Base-by-base conservation (phyloP, 2,329 filamentous ascomycete species). In the Calonectria ilicicola region DNA sequence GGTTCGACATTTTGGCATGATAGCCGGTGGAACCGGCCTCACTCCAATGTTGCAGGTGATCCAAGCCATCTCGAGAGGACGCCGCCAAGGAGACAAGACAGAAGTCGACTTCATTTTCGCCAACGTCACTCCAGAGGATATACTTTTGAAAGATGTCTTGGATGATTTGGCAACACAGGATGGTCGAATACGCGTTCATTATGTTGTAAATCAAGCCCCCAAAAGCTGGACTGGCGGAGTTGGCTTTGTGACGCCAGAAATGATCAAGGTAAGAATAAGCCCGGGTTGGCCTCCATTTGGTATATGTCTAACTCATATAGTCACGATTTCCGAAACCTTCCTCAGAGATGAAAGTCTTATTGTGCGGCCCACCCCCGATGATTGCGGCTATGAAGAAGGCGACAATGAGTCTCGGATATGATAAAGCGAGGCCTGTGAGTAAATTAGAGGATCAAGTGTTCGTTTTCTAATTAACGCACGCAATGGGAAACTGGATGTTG, bases 401-500 rank as follows among this genome's bases (percentile, higher is more conserved):
- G 5, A 93, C 95, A 62, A 94, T 96, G 86, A 89, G 90, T 74
- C 89, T 98, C 10, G 96, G 96, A 69, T 98, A 93, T 88, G 90
- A 94, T 81, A 98, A 98, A 90, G 94, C 96, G 44, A 91, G 92
- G 73, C 94, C 96, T 42, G 95, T 98, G 79, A 98, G 95, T 91
- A 98, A 98, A 91, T 91, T 98, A 67, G 94, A 96, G 82, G 96
- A 98, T 84, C 96, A 98, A 85, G 94, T 98, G 78, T 98, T 98
- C 87, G 95, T 94, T 82, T 98, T 98, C 86, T 86, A 83, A 60
- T 8, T 2, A 35, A 35, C 32, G 12, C 32, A 35, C 32, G 12
- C 32, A 35, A 35, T 35, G 2, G 6, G 32, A 12, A 10, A 12
- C 10, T 35, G 32, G 32, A 2, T 12, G 29, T 35, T 35, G 7